Conservation (phyloP, 257 asterid species). For the Penstemon newberryi region DNA sequence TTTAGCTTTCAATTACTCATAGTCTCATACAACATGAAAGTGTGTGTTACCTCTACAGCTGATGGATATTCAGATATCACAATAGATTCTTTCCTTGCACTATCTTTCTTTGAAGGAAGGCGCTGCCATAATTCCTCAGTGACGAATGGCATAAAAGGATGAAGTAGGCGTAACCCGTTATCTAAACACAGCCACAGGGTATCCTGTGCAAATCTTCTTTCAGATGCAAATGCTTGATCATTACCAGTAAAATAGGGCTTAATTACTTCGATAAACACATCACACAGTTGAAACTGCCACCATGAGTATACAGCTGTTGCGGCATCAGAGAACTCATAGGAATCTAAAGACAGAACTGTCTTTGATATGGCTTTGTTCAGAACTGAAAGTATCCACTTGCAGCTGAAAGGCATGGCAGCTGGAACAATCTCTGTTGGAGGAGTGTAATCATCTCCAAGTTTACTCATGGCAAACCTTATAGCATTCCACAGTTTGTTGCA, state of each 20-base stretch:
- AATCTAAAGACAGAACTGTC: constrained; percentile 61
- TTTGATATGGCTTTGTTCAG: constrained; percentile 81
- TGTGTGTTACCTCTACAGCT: constrained; percentile 50
- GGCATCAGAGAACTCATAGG: constrained; percentile 91
- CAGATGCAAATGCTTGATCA: constrained; percentile 46
- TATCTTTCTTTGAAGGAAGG: constrained; percentile 64
- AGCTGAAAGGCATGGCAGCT: constrained; percentile 75
- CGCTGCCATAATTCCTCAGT: constrained; percentile 99
- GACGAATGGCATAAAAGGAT: constrained; percentile 95
- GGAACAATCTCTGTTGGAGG: constrained; percentile 67
- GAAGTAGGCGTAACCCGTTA: constrained; percentile 79
- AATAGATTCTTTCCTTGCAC: constrained; percentile 71
- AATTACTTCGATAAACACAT: constrained; percentile 89
- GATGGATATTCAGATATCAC: constrained; percentile 86
- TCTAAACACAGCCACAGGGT: constrained; percentile 92
- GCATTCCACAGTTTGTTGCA: constrained; percentile 99
- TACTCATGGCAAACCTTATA: constrained; percentile 88
- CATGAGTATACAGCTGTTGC: constrained; percentile 79
- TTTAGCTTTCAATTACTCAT: neutral
- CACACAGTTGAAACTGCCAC: constrained; percentile 94
- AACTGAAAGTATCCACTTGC: constrained; percentile 92
- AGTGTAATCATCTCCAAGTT: constrained; percentile 82
- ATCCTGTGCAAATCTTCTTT: constrained; percentile 71
- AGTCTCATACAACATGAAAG: constrained; percentile 2
- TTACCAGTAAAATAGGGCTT: constrained; percentile 74